A percentile compares a stretch with the other conserved stretches of the same genome.
Conservation (phyloP, 1,284 basidiomycete species). For the Crucibulum cyathiforme region DNA sequence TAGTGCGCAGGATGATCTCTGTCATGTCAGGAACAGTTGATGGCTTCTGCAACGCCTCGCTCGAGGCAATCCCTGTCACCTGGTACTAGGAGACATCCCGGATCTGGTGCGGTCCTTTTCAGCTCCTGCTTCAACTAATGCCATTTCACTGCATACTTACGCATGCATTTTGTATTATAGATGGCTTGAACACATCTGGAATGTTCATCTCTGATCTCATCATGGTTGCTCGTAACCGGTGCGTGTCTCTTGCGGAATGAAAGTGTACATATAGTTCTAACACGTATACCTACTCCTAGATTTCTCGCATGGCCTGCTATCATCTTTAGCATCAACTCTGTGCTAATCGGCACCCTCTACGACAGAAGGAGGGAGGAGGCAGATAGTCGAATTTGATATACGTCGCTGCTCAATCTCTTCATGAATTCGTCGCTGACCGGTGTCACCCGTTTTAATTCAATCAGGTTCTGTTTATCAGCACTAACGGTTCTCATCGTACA, state of each 20-base stretch:
- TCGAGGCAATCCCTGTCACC: constrained; percentile 66
- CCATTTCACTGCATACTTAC: neutral
- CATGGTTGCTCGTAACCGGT: constrained; percentile 81
- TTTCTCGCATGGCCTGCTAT: constrained; percentile 76
- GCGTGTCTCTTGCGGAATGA: constrained; percentile 16
- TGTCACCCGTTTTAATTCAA: neutral
- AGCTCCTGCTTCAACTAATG: neutral
- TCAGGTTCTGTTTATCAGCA: constrained; percentile 46
- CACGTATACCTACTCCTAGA: constrained; percentile 28
- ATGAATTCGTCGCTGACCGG: neutral
- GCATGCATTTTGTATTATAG: constrained; percentile 37
- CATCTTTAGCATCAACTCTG: constrained; percentile 63
- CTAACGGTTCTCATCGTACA: constrained; percentile 61
- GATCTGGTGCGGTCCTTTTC: constrained; percentile 50
- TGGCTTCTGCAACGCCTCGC: constrained; percentile 71
- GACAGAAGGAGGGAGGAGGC: constrained; percentile 68
- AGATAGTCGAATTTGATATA: constrained; percentile 66
- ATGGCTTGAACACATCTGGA: constrained; percentile 62
- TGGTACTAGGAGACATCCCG: constrained; percentile 65
- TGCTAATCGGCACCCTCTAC: constrained; percentile 75
- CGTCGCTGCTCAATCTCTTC: constrained; percentile 32
- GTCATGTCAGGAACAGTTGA: constrained; percentile 25
- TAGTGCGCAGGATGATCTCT: too few species aligned
- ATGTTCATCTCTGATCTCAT: constrained; percentile 80
- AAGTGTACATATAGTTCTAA: neutral